Conservation (phyloP, 2,329 filamentous ascomycete genomes). For the Stylonectria norvegica region DNA sequence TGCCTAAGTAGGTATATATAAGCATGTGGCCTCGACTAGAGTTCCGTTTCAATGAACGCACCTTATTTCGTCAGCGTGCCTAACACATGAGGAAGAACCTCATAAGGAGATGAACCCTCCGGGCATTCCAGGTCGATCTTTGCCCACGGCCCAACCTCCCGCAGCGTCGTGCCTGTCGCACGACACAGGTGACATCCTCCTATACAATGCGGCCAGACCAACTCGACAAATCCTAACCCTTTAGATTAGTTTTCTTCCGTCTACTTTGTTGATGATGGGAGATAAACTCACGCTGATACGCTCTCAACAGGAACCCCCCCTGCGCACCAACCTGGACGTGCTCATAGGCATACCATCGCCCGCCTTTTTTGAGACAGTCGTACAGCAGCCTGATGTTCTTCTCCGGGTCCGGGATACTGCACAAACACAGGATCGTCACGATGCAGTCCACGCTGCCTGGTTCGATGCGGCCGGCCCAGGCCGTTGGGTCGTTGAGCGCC, state of each 20-base stretch:
- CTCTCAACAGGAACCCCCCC: slow-evolving; percentile 38
- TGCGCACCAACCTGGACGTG: slow-evolving; percentile 45
- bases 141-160: slow-evolving; percentile 49
- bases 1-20: too few relatives aligned
- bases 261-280: neutral
- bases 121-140: slow-evolving; percentile 46
- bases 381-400: slow-evolving; percentile 55
- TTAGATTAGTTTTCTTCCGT: neutral
- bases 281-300: slow-evolving; percentile 50
- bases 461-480: slow-evolving; percentile 46
- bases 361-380: slow-evolving; percentile 56
- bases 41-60: too few relatives aligned
- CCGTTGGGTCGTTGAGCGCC: slow-evolving; percentile 42
- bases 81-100: slow-evolving; percentile 46
- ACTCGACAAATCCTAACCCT: slow-evolving; percentile 44
- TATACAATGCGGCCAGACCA: slow-evolving; percentile 51
- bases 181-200: slow-evolving; percentile 52
- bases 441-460: slow-evolving; percentile 56
- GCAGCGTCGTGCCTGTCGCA: slow-evolving; percentile 45
- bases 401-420: slow-evolving; percentile 59
- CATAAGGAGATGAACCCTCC: slow-evolving; percentile 39
- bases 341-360: slow-evolving; percentile 61
- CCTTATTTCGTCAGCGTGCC: slow-evolving; percentile 53
- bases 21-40: too few relatives aligned
- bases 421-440: slow-evolving; percentile 59